Evolutionary conservation across 495 filamentous ascomycete species (phyloP), one percentile per base, ranked within the genome.

Genomic region (Hyaloscypha variabilis): DNA sequence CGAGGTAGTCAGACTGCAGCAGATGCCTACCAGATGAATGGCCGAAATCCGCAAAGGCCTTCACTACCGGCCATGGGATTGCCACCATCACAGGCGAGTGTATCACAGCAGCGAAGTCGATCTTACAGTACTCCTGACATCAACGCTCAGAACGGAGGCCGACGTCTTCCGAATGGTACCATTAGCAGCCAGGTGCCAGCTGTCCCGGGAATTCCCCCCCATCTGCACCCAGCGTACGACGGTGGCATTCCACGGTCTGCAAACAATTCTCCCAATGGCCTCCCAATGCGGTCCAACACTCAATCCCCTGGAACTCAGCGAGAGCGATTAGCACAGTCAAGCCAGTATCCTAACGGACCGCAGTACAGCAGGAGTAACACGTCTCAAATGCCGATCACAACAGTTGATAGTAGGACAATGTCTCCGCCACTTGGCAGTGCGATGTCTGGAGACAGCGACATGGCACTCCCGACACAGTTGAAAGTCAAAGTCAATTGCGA

Each of bases 401-500:
- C 65, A 50, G 52, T 53, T 5, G 71, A 73, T 25, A 63, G 36
- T 31, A 81, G 67, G 77, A 88, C 72, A 79, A 70, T 67, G 61
- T 69, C 70, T 24, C 72, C 72, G 26, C 69, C 70, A 5, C 62
- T 69, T 57, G 52, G 55, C 14, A 78, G 69, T 39, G 53, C 71
- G 5, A 68, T 77, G 39, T 78, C 83, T 29, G 86, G 81, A 34
- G 67, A 67, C n/a, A 57, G 52, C 28, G 87, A 85, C 31, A 78
- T 88, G 54, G 78, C 86, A 6, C 81, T 88, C 69, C 87, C 92
- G 6, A 91, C 88, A 19, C 96, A 98, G 69, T 83, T 99, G 59
- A 97, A 97, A 74, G 93, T 97, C 59, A 96, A 93, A 76, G 93
- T 99, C 36, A 91, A 92, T 71, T 95, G 90, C 71, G 87, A 87